Base-by-base conservation (phyloP, 805 yeast genomes). In the Schizosaccharomyces lindneri region DNA sequence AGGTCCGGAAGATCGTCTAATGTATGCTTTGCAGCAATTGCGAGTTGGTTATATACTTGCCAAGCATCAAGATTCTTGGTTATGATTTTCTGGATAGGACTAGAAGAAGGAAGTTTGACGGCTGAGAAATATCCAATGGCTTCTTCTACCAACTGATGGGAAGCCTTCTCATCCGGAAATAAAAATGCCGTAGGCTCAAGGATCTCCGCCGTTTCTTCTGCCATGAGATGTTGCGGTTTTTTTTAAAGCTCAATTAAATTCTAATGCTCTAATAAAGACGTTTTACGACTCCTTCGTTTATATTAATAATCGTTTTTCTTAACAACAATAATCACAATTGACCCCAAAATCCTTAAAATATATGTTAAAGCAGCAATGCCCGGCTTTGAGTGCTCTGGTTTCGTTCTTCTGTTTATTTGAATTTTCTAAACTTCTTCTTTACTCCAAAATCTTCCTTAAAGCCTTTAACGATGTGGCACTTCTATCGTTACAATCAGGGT, bases 1-100 rank as follows among this genome's bases (percentile, higher is more conserved):
- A 55, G 59, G n/a, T 62, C 64, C 21, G 62, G 61, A 19, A 59
- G 24, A 17, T 31, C 67, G 13, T 62, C 63, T 24, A 3, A 61
- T 62, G 39, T 46, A 62, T n/a, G 61, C 66, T 43, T 62, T 21
- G 57, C 36, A 51, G 57, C 57, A 24, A 51, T 17, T 7, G 57
- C 57, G 1, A 51, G 36, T 5, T 51, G 57, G 57, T 51, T 51
- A 29, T 51, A 51, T 1, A 51, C 15, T 15, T 51, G 57, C 57
- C 57, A 51, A 11, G 31, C 36, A 51, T 51, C 57, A 6, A 21
- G 27, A 6, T 29, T 29, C 27, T 51, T 51, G 13, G 57, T 51
- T 13, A 24, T n/a, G 32, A 51, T 15, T 29, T 21, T 21, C 17
- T 51, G 57, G n/a, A 51, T 51, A 17, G 57, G 57, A 51, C 57